phyloP scores from a whole-genome alignment of 75 land plant genomes.

The Cupressus sempervirens region DNA sequence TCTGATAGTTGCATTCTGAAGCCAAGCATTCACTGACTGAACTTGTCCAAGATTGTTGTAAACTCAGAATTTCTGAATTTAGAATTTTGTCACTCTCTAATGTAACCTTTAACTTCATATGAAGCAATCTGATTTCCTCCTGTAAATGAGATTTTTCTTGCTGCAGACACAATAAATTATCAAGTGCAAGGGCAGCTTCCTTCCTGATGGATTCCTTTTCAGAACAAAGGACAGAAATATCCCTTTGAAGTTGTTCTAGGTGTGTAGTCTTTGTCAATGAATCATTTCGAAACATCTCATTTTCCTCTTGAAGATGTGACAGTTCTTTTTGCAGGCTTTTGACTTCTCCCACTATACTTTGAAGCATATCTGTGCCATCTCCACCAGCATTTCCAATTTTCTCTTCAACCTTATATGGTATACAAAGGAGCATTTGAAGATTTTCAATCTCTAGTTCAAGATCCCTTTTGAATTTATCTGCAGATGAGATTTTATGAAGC shows the following conservation, averaged over 20 bases:
- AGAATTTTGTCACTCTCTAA: conserved; percentile 19
- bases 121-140: conserved; percentile 26
- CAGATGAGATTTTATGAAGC: conserved; percentile 13
- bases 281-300: conserved; percentile 29
- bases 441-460: conserved; percentile 25
- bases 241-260: conserved; percentile 32
- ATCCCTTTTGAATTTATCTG: conserved; percentile 15
- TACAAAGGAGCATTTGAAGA: conserved; percentile 20
- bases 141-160: conserved; percentile 18
- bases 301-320: conserved; percentile 24
- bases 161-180: conserved; percentile 20
- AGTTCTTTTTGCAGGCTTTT: conserved; percentile 17
- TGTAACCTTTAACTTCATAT: conserved; percentile 13
- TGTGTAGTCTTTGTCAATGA: conserved; percentile 21
- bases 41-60: conserved; percentile 15
- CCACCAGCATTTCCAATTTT: conserved; percentile 11
- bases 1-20: conserved; percentile 20
- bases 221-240: conserved; percentile 19
- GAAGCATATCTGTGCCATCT: conserved; percentile 18
- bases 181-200: conserved; percentile 18
- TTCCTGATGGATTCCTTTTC: conserved; percentile 21
- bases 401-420: conserved; percentile 9
- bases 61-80: conserved; percentile 17
- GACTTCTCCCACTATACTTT: conserved; percentile 17
- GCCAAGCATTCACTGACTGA: conserved; percentile 15